These are phyloP conservation scores for Amanita muscaria DNA, from an alignment of 768 basidiomycete genomes.

Conservation along the genomic window DNA sequence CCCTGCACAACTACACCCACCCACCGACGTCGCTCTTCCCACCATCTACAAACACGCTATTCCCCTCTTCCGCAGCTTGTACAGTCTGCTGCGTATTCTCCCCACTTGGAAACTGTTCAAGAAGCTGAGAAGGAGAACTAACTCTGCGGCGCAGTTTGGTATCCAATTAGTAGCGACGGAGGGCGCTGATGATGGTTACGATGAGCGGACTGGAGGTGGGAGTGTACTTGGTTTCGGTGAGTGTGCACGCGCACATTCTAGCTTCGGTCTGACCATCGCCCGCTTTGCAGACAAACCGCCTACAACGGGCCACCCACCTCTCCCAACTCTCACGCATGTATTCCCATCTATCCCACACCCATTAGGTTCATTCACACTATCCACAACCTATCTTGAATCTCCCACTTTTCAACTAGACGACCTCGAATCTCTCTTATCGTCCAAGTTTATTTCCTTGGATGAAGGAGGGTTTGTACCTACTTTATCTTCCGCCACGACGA, in stretches of 20 bases:
- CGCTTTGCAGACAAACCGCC: constrained; percentile 27
- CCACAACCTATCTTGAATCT: constrained; percentile 53
- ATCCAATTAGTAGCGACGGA: constrained; percentile 39
- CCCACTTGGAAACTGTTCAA: constrained; percentile 71
- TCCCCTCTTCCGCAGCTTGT: constrained; percentile 71
- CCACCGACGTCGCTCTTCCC: constrained; percentile 51
- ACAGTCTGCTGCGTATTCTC: constrained; percentile 60
- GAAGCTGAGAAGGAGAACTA: constrained; percentile 38
- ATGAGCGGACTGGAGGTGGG: background rate
- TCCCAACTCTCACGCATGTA: constrained; percentile 42
- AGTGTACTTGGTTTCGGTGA: constrained; percentile 28
- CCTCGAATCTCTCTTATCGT: constrained; percentile 67
- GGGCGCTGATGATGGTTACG: constrained; percentile 19
- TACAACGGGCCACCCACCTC: constrained; percentile 28
- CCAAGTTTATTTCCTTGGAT: constrained; percentile 61
- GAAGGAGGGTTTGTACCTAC: constrained; percentile 73
- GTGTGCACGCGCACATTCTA: no score
- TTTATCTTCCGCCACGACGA: constrained; percentile 30
- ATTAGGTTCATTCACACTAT: constrained; percentile 51
- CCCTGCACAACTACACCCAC: constrained; percentile 12
- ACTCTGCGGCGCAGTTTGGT: constrained; percentile 30
- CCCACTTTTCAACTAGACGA: constrained; percentile 72
- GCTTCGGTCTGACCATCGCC: no score
- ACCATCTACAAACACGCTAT: constrained; percentile 84
- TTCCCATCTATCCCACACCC: constrained; percentile 68